These are phyloP conservation scores for Aspergillus affinis DNA, from an alignment of 495 filamentous ascomycete genomes.

Conservation along the genomic window DNA sequence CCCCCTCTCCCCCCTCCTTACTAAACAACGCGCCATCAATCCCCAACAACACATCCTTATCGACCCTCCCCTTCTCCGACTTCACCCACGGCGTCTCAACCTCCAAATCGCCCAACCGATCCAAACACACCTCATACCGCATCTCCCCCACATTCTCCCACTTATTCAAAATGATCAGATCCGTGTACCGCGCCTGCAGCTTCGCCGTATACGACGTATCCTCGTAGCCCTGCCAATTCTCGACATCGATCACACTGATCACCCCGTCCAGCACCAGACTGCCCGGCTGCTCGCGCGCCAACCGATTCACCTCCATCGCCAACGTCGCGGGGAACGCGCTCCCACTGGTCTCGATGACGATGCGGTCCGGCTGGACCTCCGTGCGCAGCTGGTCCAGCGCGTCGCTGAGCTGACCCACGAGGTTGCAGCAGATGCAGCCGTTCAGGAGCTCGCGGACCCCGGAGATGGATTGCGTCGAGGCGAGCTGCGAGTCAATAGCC, in stretches of 20 bases:
- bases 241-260: slow-evolving; percentile 88
- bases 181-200: slow-evolving; percentile 84
- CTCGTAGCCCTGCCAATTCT: slow-evolving; percentile 96
- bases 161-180: slow-evolving; percentile 93
- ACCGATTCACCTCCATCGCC: slow-evolving; percentile 89
- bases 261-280: slow-evolving; percentile 83
- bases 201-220: slow-evolving; percentile 88
- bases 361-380: slow-evolving; percentile 67
- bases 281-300: slow-evolving; percentile 55
- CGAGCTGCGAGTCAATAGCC: slow-evolving; percentile 88
- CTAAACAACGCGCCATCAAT: slow-evolving; percentile 78
- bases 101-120: slow-evolving; percentile 84
- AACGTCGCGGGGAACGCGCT: slow-evolving; percentile 86
- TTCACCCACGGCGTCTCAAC: slow-evolving; percentile 78
- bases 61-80: slow-evolving; percentile 72
- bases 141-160: slow-evolving; percentile 77
- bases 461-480: slow-evolving; percentile 74
- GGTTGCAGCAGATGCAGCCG: slow-evolving; percentile 98
- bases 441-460: slow-evolving; percentile 90
- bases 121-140: slow-evolving; percentile 75
- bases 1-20: slow-evolving; percentile 44
- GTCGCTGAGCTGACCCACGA: slow-evolving; percentile 83
- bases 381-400: slow-evolving; percentile 71
- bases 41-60: slow-evolving; percentile 76
- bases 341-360: slow-evolving; percentile 90